Conservation (phyloP, 2,329 filamentous ascomycete species). For the Diaporthe velutina region DNA sequence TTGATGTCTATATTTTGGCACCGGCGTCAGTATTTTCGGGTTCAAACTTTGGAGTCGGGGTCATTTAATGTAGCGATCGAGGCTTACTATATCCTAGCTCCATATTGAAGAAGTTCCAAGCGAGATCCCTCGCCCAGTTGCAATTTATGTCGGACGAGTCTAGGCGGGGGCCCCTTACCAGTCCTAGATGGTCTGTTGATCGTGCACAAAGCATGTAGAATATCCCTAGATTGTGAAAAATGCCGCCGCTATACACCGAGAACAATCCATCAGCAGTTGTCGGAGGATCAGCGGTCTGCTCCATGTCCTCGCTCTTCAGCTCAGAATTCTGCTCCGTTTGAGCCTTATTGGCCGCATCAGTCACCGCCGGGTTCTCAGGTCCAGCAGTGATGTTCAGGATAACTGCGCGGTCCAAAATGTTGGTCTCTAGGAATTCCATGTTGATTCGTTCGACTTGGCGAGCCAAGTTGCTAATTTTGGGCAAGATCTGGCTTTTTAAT, state of each 20-base stretch:
- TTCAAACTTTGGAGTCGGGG: too few species aligned
- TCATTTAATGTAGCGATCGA: too few species aligned
- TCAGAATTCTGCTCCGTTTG: neutral
- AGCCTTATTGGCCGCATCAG: neutral
- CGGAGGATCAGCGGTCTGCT: neutral
- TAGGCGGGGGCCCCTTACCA: neutral
- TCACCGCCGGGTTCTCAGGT: neutral
- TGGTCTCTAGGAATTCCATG: neutral
- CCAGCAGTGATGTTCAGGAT: neutral
- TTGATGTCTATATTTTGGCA: neutral
- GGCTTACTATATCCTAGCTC: neutral
- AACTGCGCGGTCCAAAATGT: neutral
- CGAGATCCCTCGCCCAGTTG: too few species aligned
- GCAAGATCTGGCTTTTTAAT: too few species aligned
- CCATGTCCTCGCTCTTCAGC: fast-evolving
- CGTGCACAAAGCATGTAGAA: neutral
- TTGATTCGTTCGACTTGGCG: neutral
- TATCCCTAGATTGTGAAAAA: neutral
- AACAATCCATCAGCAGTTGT: neutral
- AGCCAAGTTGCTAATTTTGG: neutral
- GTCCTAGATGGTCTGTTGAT: neutral
- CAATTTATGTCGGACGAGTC: too few species aligned
- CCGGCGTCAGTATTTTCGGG: neutral
- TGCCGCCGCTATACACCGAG: neutral
- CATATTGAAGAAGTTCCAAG: neutral